Evolutionary conservation across 169 alveolate species (phyloP).

Genomic region (Perkinsus marinus): DNA sequence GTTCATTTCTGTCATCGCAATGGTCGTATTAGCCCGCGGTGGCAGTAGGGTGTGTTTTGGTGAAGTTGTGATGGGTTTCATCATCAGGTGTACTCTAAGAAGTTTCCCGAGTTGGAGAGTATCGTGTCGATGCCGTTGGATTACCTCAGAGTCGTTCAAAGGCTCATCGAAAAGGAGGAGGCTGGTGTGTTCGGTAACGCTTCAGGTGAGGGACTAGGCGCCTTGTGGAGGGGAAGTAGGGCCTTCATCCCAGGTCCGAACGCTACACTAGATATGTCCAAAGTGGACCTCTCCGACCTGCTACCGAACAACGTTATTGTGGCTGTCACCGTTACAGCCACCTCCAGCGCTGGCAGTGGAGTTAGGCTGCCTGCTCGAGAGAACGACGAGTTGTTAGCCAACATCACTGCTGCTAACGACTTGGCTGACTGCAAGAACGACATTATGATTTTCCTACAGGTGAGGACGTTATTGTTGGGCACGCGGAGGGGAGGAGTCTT

Average conservation of each 20-base stretch:
- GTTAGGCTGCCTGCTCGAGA: background rate
- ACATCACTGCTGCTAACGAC: background rate
- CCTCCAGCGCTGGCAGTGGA: conserved; percentile 39
- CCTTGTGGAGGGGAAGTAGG: conserved; percentile 31
- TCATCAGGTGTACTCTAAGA: background rate
- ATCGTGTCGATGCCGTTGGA: conserved; percentile 54
- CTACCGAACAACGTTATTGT: conserved; percentile 58
- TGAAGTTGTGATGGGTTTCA: no score
- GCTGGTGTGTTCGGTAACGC: background rate
- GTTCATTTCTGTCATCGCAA: no score
- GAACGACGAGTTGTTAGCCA: background rate
- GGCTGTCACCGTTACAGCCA: conserved; percentile 65
- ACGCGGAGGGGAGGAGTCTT: background rate
- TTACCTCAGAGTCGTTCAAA: conserved; percentile 56
- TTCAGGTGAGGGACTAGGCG: background rate
- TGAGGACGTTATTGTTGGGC: background rate
- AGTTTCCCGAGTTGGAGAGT: conserved; percentile 57
- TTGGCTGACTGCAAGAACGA: background rate
- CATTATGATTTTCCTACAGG: background rate
- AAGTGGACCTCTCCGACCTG: conserved; percentile 48
- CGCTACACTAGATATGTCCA: conserved; percentile 31
- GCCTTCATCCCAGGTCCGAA: background rate
- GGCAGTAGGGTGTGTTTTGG: no score
- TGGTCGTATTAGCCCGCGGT: no score
- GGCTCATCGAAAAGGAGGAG: conserved; percentile 10